Percentiles rank a stretch among this genome's conserved stretches.
phyloP scores from a whole-genome alignment of 306 rosid species.

The Hippophae tibetana region DNA sequence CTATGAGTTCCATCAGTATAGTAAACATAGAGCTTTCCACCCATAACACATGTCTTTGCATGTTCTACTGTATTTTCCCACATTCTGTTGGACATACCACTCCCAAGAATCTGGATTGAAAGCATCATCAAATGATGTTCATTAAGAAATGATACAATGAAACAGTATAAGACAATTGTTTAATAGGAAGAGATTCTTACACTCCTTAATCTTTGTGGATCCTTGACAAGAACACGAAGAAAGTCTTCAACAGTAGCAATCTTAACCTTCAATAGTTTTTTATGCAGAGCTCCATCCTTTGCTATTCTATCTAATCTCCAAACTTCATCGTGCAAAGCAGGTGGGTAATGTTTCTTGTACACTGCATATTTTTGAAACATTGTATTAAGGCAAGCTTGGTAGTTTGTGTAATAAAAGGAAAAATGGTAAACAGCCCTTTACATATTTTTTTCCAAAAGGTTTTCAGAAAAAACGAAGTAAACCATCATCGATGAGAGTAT shows the following conservation, averaged over 20 bases:
- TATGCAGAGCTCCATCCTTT: constrained; percentile 85
- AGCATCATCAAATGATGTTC: background rate
- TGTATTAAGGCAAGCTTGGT: constrained; percentile 5
- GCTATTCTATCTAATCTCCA: constrained; percentile 88
- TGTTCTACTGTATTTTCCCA: constrained; percentile 92
- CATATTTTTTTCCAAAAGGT: too few relatives aligned
- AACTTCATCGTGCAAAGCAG: constrained; percentile 74
- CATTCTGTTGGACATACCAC: constrained; percentile 89
- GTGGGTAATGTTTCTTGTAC: constrained; percentile 88
- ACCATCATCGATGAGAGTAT: too few relatives aligned
- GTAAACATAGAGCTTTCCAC: constrained; percentile 66
- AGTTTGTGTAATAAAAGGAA: background rate
- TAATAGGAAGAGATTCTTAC: constrained; percentile 33
- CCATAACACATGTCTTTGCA: constrained; percentile 82
- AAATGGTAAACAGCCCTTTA: background rate
- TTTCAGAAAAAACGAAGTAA: too few relatives aligned
- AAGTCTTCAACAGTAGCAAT: constrained; percentile 69
- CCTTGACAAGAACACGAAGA: constrained; percentile 59
- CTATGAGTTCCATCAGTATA: constrained; percentile 41
- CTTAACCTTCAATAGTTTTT: constrained; percentile 46
- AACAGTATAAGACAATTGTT: constrained; percentile 9
- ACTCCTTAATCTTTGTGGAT: constrained; percentile 67
- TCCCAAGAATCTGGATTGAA: constrained; percentile 57
- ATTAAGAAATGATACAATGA: constrained; percentile 4
- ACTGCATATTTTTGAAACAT: constrained; percentile 36